Evolutionary conservation across 139 green algal species (phyloP), one percentile per base, ranked within the genome.

Genomic region (Micromonas commoda): DNA sequence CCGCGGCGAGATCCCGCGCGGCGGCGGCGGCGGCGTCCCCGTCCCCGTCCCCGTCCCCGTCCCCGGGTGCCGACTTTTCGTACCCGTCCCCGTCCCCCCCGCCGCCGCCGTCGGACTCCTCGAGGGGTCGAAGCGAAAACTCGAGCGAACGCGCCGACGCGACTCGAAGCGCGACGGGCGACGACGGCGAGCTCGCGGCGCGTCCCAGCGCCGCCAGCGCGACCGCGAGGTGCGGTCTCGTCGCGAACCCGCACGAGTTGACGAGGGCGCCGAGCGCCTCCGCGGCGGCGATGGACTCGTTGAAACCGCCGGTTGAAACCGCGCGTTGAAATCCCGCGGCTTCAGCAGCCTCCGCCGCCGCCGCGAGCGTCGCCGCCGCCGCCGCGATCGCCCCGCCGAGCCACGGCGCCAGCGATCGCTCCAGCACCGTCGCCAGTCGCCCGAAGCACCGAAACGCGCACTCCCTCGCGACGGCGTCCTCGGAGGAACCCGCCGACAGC

Each of bases 381-480:
- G 64, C 64, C 2, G n/a, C 23, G 4, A 29, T 33, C 33, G 64
- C 64, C 23, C 33, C 64, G 64, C 23, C 3, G 21, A 33, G 26
- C 26, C 32, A 71, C 29, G 64, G 64, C 28, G 32, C 24, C 26
- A 71, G 33, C 29, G 23, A 52, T 4, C 33, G 28, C 28, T 71
- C 64, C 28, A 71, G 26, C 32, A 33, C 64, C 21, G 45, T 29
- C 21, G 64, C n/a, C 3, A 71, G 26, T 13, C 33, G 32, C 32
- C 64, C 64, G 26, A 71, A 71, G 28, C 64, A 71, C 64, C 33
- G 26, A 33, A 51, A 29, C 28, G 64, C 24, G 64, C 64, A 71
- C 64, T 71, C 64, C 4, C 64, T 57, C n/a, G 64, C 24, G 3
- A 38, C 4, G 13, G 64, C 33, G 28, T 71, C 64, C 2, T 23